Evolutionary conservation across 208 protist species (phyloP).

Genomic region (Novymonas esmeraldas): DNA sequence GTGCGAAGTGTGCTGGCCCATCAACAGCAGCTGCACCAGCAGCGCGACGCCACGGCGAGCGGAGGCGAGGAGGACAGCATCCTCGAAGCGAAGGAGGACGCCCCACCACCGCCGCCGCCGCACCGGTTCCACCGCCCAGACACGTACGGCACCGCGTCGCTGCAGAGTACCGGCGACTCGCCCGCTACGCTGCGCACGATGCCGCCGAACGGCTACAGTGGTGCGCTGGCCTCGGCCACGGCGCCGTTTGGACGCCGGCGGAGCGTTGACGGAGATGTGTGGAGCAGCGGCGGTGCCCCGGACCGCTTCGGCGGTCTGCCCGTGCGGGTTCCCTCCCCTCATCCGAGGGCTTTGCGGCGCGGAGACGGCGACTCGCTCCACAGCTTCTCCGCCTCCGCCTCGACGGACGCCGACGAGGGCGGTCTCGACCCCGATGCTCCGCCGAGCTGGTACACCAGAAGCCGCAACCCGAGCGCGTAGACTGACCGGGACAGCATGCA

Average conservation of each 20-base stretch:
- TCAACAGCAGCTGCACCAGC: neutral
- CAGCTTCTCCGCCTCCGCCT: neutral
- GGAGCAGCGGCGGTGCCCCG: neutral
- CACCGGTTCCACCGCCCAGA: no score
- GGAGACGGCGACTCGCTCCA: neutral
- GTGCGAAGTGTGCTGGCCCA: constrained; percentile 10
- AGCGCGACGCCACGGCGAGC: neutral
- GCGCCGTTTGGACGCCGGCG: neutral
- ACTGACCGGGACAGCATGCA: neutral
- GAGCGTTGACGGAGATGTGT: neutral
- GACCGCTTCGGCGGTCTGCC: neutral
- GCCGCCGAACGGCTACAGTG: no score
- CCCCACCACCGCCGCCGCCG: no score
- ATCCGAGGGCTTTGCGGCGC: constrained; percentile 3
- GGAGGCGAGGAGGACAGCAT: no score
- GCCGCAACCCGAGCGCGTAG: no score
- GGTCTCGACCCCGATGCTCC: no score
- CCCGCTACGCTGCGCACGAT: no score
- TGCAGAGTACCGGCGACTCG: no score
- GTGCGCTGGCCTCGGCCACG: no score
- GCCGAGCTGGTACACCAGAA: no score
- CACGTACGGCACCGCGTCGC: no score
- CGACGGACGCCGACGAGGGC: neutral
- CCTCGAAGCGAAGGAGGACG: no score
- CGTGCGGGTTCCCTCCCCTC: constrained; percentile 8